These are phyloP conservation scores for Strobilomyces dryophilus DNA, from an alignment of 768 basidiomycete species.

Conservation along the genomic window DNA sequence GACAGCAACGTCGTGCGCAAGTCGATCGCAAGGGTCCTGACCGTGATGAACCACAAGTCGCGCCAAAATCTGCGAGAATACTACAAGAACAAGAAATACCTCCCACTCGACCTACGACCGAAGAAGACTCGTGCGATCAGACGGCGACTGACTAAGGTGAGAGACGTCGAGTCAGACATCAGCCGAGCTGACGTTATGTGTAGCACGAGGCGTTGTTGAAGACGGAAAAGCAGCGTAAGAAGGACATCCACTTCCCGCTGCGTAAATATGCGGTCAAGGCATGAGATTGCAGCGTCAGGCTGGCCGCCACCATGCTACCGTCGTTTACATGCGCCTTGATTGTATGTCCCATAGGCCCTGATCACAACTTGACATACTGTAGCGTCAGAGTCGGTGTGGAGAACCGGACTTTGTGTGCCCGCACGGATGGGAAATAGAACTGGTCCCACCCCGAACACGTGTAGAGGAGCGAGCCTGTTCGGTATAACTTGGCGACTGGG, in stretches of 20 bases:
- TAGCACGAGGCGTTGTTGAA: conserved; percentile 82
- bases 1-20: conserved; percentile 94
- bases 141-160: conserved; percentile 85
- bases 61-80: conserved; percentile 95
- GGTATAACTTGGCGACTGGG: conserved; percentile 2
- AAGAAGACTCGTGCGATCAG: conserved; percentile 99
- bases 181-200: background rate
- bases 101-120: conserved; percentile 93
- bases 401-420: background rate
- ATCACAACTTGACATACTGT: conserved; percentile 31
- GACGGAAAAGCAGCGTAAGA: conserved; percentile 93
- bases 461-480: conserved; percentile 17
- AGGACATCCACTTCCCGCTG: conserved; percentile 87
- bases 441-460: conserved; percentile 22
- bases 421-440: conserved; percentile 6
- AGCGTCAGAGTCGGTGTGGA: background rate
- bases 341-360: conserved; percentile 38
- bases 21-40: conserved; percentile 96
- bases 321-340: conserved; percentile 29
- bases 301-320: conserved; percentile 10
- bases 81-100: conserved; percentile 96
- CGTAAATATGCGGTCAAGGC: conserved; percentile 97
- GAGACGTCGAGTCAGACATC: conserved; percentile 21
- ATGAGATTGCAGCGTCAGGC: conserved; percentile 36
- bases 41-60: conserved; percentile 97